Evolutionary conservation across 2,329 filamentous ascomycete species (phyloP).

Genomic region (Ophiostoma populinum): DNA sequence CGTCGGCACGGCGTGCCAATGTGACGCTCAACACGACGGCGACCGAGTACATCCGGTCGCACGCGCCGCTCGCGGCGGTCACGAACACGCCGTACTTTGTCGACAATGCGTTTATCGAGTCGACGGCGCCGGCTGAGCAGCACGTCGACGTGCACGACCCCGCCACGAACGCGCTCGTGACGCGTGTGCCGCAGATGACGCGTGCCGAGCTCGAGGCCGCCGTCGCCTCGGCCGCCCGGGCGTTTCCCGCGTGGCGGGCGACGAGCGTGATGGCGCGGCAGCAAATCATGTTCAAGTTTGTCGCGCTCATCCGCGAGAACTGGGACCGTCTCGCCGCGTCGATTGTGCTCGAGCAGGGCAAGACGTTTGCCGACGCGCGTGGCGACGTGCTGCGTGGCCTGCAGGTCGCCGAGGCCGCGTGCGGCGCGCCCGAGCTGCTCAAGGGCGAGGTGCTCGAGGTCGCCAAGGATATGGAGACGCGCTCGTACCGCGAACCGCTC

Average conservation of each 20-base stretch:
- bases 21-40: slow-evolving; percentile 3
- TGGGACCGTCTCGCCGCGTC: slow-evolving; percentile 75
- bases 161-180: slow-evolving; percentile 71
- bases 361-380: slow-evolving; percentile 69
- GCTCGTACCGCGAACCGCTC: slow-evolving; percentile 65
- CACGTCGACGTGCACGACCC: slow-evolving; percentile 72
- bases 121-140: slow-evolving; percentile 43
- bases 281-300: slow-evolving; percentile 78
- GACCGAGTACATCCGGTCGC: slow-evolving; percentile 2
- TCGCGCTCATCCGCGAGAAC: slow-evolving; percentile 61
- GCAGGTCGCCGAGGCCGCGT: slow-evolving; percentile 71
- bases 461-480: slow-evolving; percentile 77
- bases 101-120: slow-evolving; percentile 60
- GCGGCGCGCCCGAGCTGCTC: slow-evolving; percentile 63
- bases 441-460: slow-evolving; percentile 74
- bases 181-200: slow-evolving; percentile 66
- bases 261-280: slow-evolving; percentile 58
- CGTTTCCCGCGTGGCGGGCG: slow-evolving; percentile 55
- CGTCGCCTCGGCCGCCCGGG: slow-evolving; percentile 58
- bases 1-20: slow-evolving; percentile 1
- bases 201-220: slow-evolving; percentile 58
- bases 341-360: slow-evolving; percentile 77
- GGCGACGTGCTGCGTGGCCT: slow-evolving; percentile 69
- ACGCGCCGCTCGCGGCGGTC: slow-evolving; percentile 3
- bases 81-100: slow-evolving; percentile 31